A percentile compares a stretch with the other conserved stretches of the same genome.
Evolutionary conservation across 2,329 filamentous ascomycete genomes (phyloP).

Genomic region (Trichoderma atrobrunneum): DNA sequence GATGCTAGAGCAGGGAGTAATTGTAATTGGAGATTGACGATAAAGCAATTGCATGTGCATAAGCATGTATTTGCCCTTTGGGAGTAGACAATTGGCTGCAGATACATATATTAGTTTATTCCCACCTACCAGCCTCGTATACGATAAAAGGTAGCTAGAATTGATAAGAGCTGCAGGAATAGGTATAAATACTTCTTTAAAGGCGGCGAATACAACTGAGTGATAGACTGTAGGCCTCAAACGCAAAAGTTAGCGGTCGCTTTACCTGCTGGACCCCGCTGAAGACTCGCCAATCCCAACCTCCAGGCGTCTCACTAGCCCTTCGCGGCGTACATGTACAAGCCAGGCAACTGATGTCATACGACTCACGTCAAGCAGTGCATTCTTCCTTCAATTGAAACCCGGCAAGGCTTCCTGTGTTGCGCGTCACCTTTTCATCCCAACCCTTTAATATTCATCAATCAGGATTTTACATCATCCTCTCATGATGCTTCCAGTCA

Average conservation of each 20-base stretch:
- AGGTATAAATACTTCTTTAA: not conserved
- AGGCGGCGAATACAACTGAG: not conserved
- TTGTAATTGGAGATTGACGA: not conserved
- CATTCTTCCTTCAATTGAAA: not conserved
- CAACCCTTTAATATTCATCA: not conserved
- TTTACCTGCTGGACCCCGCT: not conserved
- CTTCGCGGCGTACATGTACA: not conserved
- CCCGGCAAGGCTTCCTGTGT: not conserved
- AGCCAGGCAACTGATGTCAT: not conserved
- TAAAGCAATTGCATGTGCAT: not conserved
- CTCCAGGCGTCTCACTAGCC: not conserved
- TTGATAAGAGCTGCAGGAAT: not conserved
- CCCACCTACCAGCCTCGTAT: too few relatives aligned
- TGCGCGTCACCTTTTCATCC: not conserved
- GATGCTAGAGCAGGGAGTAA: not conserved
- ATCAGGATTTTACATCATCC: not conserved
- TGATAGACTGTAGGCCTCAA: not conserved
- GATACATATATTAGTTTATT: not conserved
- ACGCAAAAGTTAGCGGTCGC: not conserved
- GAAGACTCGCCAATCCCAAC: not conserved
- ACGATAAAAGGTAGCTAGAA: too few relatives aligned
- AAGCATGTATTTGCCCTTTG: not conserved
- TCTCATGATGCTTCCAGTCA: not conserved
- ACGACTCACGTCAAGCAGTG: not conserved
- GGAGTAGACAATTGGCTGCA: not conserved